Percentiles rank a stretch among this genome's conserved stretches.
These are phyloP conservation scores for Rosa chinensis DNA, from an alignment of 306 rosid species.

Conservation along the genomic window DNA sequence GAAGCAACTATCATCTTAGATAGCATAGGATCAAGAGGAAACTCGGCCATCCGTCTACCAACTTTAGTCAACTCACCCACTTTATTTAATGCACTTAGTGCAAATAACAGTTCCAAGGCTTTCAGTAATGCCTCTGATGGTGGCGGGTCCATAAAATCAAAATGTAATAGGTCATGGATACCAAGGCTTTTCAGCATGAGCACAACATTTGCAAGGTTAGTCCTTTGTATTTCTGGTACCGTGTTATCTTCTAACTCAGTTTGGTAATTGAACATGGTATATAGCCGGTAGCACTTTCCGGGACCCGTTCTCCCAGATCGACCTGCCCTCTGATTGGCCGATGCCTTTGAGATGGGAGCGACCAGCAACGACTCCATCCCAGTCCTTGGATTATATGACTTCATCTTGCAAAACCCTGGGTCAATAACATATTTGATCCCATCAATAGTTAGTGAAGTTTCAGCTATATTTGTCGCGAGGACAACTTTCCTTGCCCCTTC, in stretches of 20 bases:
- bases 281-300: conserved; percentile 89
- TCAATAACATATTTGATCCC: conserved; percentile 96
- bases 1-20: conserved; percentile 95
- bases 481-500: conserved; percentile 94
- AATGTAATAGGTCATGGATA: conserved; percentile 73
- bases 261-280: conserved; percentile 69
- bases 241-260: conserved; percentile 87
- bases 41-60: conserved; percentile 94
- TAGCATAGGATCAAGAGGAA: conserved; percentile 93
- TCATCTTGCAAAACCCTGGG: conserved; percentile 87
- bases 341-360: conserved; percentile 92
- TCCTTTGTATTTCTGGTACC: conserved; percentile 88
- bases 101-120: conserved; percentile 85
- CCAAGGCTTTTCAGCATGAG: conserved; percentile 88
- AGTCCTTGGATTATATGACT: conserved; percentile 80
- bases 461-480: conserved; percentile 96
- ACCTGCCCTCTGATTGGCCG: conserved; percentile 95
- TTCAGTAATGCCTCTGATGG: conserved; percentile 92
- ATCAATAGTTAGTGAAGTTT: conserved; percentile 93
- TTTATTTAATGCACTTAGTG: conserved; percentile 82
- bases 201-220: conserved; percentile 91
- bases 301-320: conserved; percentile 98
- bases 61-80: conserved; percentile 86
- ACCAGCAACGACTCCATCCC: conserved; percentile 91
- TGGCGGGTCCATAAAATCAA: conserved; percentile 98